These are phyloP conservation scores for Ophiosphaerella korrae DNA, from an alignment of 2,329 filamentous ascomycete species.

Conservation along the genomic window DNA sequence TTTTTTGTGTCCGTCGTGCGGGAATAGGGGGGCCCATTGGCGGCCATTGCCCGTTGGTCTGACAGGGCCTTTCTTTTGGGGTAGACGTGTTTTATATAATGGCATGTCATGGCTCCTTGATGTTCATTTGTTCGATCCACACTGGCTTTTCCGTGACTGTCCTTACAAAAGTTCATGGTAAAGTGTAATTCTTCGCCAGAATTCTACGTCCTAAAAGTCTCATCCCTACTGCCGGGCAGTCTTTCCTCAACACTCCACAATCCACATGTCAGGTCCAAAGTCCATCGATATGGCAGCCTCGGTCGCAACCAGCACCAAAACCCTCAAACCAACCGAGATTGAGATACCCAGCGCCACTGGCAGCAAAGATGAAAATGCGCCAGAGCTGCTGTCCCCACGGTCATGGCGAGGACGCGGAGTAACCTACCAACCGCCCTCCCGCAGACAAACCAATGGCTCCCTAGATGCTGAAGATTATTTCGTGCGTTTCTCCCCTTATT, in stretches of 20 bases:
- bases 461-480: conserved; percentile 65
- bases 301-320: conserved; percentile 34
- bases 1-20: conserved; percentile 16
- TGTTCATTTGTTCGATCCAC: not conserved
- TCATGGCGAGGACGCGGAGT: conserved; percentile 39
- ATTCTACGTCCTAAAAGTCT: not conserved
- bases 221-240: conserved; percentile 42
- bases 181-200: not conserved
- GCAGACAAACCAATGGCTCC: conserved; percentile 35
- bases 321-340: conserved; percentile 36
- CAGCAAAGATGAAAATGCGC: conserved; percentile 10
- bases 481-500: conserved; percentile 45
- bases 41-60: conserved; percentile 14
- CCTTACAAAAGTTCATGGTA: not conserved
- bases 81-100: conserved; percentile 22
- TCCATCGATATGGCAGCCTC: conserved; percentile 32
- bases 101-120: conserved; percentile 4
- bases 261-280: conserved; percentile 3
- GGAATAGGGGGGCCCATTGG: conserved; percentile 17
- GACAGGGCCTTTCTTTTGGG: conserved; percentile 23
- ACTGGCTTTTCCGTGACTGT: conserved; percentile 1
- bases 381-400: conserved; percentile 34
- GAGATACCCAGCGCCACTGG: conserved; percentile 32
- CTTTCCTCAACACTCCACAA: conserved; percentile 4
- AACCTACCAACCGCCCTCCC: conserved; percentile 35